Conservation (phyloP, 352 stramenopile species). For the Paralagenidium karlingii region DNA sequence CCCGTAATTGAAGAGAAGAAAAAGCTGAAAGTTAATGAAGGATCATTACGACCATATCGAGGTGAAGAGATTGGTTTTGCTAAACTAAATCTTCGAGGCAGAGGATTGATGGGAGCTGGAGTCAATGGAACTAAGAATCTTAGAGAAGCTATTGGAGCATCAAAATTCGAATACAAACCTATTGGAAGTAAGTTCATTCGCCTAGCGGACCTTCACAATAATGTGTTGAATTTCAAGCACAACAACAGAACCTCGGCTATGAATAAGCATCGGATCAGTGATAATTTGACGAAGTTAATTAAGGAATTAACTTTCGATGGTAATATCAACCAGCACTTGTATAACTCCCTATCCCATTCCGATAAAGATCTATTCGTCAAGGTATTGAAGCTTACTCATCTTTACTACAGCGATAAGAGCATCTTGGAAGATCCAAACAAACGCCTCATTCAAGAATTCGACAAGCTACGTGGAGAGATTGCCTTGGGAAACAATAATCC, state of each 20-base stretch:
- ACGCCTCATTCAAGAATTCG: constrained; percentile 1
- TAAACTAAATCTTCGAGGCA: too few species aligned
- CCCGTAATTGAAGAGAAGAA: too few species aligned
- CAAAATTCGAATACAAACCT: constrained; percentile 4
- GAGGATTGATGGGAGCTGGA: not conserved
- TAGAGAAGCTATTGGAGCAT: constrained; percentile 2
- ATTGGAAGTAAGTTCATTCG: constrained; percentile 5
- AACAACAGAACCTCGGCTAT: constrained; percentile 1
- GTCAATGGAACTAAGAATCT: not conserved
- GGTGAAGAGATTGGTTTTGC: too few species aligned
- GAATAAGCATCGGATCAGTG: not conserved
- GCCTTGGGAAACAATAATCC: constrained; percentile 5
- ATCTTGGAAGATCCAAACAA: not conserved
- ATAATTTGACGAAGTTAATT: constrained; percentile 1
- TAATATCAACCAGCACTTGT: constrained; percentile 4
- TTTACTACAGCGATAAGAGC: constrained; percentile 1
- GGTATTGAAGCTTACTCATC: constrained; percentile 1
- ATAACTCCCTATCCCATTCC: not conserved
- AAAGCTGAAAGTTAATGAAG: too few species aligned
- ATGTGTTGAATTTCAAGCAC: constrained; percentile 3
- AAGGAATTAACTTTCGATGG: constrained; percentile 4
- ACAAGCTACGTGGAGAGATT: constrained; percentile 3
- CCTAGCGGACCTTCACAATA: not conserved
- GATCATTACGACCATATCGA: too few species aligned
- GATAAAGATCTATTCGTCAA: constrained; percentile 4